Evolutionary conservation across 176 grass and related monocot genomes (phyloP), one percentile per base, ranked within the genome.

Genomic region (Pontederia paniculata): DNA sequence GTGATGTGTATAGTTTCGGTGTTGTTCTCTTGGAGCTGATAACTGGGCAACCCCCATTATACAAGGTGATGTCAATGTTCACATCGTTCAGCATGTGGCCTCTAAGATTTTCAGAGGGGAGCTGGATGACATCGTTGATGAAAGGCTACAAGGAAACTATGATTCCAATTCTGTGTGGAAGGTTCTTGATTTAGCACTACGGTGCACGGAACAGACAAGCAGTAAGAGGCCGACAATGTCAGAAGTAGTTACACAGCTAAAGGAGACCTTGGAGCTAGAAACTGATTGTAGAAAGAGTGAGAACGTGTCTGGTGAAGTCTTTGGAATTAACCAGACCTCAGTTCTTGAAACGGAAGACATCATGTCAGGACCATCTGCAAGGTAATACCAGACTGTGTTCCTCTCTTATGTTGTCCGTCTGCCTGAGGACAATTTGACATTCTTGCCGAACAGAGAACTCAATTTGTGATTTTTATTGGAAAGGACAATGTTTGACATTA

Each of bases 71-170:
- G 15, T 44, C 2, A 37, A 12, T 14, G 49, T 66, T 37, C 59
- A 74, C 61, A 66, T 74, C 53, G 49, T 74, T 17, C 19, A 41
- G 50, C 72, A 41, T 48, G 50, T 74, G 16, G 56, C 45, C 16
- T 31, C 21, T 37, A 53, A 48, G 19, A 49, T 75, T 44, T 19
- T 19, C 12, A 43, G 48, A 50, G 72, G 62, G 20, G 42, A 48
- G 17, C 54, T 75, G 13, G 42, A 57, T 10, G 72, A 52, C 23
- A 45, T 75, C 42, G 48, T 17, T 51, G 72, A 75, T 67, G 13
- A 25, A 47, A 75, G 37, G 3, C 44, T 75, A 17, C 48, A 16
- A 5, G 72, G 72, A 17, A 43, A 57, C 2, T 71, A n/a, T n/a
- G n/a, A n/a, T n/a, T n/a, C n/a, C n/a, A n/a, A n/a, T n/a, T n/a